These are phyloP conservation scores for Decorospora gaudefroyi DNA, from an alignment of 2,329 filamentous ascomycete species.

Conservation along the genomic window DNA sequence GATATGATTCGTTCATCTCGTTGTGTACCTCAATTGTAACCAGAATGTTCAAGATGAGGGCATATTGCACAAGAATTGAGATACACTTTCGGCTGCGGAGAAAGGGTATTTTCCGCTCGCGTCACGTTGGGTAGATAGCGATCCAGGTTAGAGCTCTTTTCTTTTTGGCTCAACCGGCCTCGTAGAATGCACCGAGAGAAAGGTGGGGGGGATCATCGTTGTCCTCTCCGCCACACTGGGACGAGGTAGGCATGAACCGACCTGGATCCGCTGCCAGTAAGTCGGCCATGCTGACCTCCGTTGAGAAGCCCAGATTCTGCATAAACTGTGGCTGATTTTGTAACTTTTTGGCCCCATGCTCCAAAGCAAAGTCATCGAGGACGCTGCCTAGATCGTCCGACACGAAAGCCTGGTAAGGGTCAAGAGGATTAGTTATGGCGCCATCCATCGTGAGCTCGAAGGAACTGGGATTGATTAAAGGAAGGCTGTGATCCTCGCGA, in stretches of 20 bases:
- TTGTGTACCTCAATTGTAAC: too few relatives aligned
- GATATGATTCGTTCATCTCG: too few relatives aligned
- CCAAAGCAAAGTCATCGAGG: slow-evolving; percentile 61
- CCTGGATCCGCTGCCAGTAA: slow-evolving; percentile 47
- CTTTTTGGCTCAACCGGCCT: slow-evolving; percentile 15
- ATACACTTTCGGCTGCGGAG: too few relatives aligned
- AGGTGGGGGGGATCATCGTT: slow-evolving; percentile 23
- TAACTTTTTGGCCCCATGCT: slow-evolving; percentile 59
- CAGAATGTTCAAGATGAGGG: too few relatives aligned
- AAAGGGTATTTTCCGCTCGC: too few relatives aligned
- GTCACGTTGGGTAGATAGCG: too few relatives aligned
- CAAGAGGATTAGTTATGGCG: slow-evolving; percentile 9
- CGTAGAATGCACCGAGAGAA: slow-evolving; percentile 28
- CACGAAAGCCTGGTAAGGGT: slow-evolving; percentile 43
- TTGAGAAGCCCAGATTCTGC: slow-evolving; percentile 67
- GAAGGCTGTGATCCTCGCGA: slow-evolving; percentile 3
- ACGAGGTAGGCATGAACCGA: slow-evolving; percentile 45
- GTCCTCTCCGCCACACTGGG: slow-evolving; percentile 31
- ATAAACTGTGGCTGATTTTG: slow-evolving; percentile 66
- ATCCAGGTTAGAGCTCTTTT: too few relatives aligned
- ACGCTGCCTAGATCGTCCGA: slow-evolving; percentile 55
- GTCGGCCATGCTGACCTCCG: slow-evolving; percentile 63
- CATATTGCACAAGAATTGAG: too few relatives aligned
- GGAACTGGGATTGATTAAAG: slow-evolving; percentile 11
- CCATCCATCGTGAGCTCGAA: slow-evolving; percentile 10